phyloP scores from a whole-genome alignment of 305 asterid genomes.

The Fraxinus paxiana region DNA sequence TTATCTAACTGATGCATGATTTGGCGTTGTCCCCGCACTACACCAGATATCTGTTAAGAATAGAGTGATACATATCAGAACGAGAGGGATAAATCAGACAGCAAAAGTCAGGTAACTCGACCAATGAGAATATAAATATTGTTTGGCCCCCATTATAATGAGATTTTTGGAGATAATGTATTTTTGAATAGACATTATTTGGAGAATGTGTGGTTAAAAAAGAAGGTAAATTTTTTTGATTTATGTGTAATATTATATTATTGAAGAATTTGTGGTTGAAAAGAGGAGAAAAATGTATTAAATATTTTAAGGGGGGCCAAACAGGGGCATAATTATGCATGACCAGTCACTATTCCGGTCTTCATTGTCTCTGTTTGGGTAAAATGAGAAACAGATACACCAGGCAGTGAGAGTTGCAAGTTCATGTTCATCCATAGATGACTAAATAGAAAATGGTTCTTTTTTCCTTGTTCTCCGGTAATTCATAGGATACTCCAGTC shows the following conservation, averaged over 20 bases:
- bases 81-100: background rate
- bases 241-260: too few species aligned
- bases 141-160: background rate
- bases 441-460: background rate
- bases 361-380: background rate
- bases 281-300: background rate
- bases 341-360: background rate
- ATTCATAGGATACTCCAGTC: background rate
- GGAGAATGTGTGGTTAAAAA: background rate
- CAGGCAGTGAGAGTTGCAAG: background rate
- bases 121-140: background rate
- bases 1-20: slow-evolving; percentile 59
- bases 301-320: background rate
- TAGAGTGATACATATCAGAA: background rate
- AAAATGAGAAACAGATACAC: background rate
- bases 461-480: background rate
- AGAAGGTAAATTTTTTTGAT: background rate
- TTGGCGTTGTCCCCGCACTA: slow-evolving; percentile 78
- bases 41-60: slow-evolving; percentile 49
- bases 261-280: background rate
- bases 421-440: background rate
- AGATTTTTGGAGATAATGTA: background rate
- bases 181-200: background rate
- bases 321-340: background rate
- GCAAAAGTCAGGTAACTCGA: background rate